A percentile compares a stretch with the other conserved stretches of the same genome.
Evolutionary conservation across 768 basidiomycete species (phyloP).

Genomic region (Amanita molliuscula): DNA sequence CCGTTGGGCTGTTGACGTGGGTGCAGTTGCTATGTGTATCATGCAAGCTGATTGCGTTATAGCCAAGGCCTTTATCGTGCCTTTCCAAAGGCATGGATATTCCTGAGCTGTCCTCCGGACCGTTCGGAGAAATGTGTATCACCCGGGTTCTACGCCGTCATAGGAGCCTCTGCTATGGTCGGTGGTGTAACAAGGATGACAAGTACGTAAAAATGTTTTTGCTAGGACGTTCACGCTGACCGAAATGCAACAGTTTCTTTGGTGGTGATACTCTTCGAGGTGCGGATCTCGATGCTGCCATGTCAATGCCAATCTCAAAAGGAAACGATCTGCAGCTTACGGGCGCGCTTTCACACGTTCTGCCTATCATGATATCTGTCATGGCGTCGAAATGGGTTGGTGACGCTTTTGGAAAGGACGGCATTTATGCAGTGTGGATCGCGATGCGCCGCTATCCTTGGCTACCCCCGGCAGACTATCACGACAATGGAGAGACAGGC

Average conservation of each 20-base stretch:
- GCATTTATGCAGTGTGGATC: conserved; percentile 67
- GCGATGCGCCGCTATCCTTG: conserved; percentile 62
- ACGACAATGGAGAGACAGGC: conserved; percentile 54
- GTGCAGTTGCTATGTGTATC: conserved; percentile 11
- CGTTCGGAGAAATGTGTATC: conserved; percentile 58
- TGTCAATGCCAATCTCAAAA: neutral
- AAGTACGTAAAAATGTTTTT: conserved; percentile 30
- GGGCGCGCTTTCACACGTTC: conserved; percentile 69
- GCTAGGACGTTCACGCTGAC: conserved; percentile 2
- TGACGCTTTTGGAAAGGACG: conserved; percentile 58
- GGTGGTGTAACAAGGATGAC: conserved; percentile 74
- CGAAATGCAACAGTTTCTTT: conserved; percentile 43
- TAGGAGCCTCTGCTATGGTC: conserved; percentile 68
- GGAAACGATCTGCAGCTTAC: conserved; percentile 37
- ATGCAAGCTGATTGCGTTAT: neutral
- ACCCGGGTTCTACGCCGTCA: conserved; percentile 70
- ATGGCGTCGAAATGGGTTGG: conserved; percentile 73
- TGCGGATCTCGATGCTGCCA: conserved; percentile 11
- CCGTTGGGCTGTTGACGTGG: conserved; percentile 57
- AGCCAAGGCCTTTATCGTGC: conserved; percentile 60
- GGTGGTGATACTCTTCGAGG: conserved; percentile 72
- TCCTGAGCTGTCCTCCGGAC: conserved; percentile 64
- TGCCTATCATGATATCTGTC: conserved; percentile 74
- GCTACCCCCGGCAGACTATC: conserved; percentile 55
- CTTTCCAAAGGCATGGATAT: conserved; percentile 62